Conservation (phyloP, 768 basidiomycete genomes). For the Kwoniella botswanensis region DNA sequence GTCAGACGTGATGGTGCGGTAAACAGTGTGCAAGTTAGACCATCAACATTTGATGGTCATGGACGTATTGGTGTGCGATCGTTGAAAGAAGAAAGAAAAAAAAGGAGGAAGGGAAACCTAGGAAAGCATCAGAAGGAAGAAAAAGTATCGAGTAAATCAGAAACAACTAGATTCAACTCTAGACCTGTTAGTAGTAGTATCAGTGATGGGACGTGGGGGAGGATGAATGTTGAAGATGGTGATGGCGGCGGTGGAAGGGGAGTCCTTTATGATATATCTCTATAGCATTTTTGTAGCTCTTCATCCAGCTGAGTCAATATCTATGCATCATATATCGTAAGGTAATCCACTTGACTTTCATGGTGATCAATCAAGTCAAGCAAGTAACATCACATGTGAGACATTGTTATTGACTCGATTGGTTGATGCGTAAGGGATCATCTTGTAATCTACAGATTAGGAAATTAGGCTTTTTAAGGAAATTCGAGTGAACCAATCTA, state of each 20-base stretch:
- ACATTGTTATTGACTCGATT: not conserved
- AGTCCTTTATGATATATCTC: constrained; percentile 1
- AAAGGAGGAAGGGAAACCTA: not conserved
- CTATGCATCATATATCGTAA: constrained; percentile 2
- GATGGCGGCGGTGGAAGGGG: constrained; percentile 15
- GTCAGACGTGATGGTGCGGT: no score
- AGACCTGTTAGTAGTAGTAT: not conserved
- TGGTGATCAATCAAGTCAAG: not conserved
- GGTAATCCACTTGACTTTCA: not conserved
- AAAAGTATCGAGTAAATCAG: constrained; percentile 7
- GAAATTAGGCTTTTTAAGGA: not conserved
- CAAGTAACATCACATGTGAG: not conserved
- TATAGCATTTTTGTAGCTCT: not conserved
- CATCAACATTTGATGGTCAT: not conserved
- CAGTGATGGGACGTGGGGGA: not conserved
- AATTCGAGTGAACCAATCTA: not conserved
- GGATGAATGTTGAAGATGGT: not conserved
- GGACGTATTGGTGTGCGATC: not conserved
- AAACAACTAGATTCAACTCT: constrained; percentile 29
- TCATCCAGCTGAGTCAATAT: constrained; percentile 13
- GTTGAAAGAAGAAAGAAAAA: not conserved
- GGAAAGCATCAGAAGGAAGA: constrained; percentile 4
- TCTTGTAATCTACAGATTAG: not conserved
- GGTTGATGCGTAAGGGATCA: not conserved
- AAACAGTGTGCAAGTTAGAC: no score